phyloP scores from a whole-genome alignment of 2,329 filamentous ascomycete species.

The Cytospora piceae region DNA sequence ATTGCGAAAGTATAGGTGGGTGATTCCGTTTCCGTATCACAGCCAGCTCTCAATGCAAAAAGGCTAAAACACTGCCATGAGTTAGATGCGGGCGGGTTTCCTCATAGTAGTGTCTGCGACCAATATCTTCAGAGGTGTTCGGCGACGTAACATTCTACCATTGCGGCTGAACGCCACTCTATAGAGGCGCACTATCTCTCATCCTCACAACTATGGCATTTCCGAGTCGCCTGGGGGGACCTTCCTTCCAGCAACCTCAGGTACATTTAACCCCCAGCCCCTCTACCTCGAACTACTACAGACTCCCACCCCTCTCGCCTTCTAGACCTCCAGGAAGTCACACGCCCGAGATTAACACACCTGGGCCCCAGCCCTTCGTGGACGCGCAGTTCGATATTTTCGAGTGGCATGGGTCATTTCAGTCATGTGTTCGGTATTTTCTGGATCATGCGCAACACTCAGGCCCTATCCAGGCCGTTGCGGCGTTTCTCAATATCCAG shows the following conservation, averaged over 20 bases:
- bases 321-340: slow-evolving; percentile 4
- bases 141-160: background rate
- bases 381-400: slow-evolving; percentile 74
- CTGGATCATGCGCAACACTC: slow-evolving; percentile 88
- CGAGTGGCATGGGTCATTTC: slow-evolving; percentile 90
- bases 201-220: slow-evolving; percentile 38
- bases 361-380: slow-evolving; percentile 46
- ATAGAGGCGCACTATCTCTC: background rate
- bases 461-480: slow-evolving; percentile 80
- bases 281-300: slow-evolving; percentile 1
- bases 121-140: background rate
- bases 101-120: background rate
- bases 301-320: slow-evolving; percentile 3
- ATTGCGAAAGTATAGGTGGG: slow-evolving; percentile 2
- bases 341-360: slow-evolving; percentile 16
- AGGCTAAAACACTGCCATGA: background rate
- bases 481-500: slow-evolving; percentile 88
- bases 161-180: slow-evolving; percentile 6
- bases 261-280: slow-evolving; percentile 32
- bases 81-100: background rate
- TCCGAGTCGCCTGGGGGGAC: slow-evolving; percentile 33
- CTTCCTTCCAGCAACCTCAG: slow-evolving; percentile 41
- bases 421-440: slow-evolving; percentile 89
- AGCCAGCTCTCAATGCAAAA: background rate
- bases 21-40: background rate